Conservation (phyloP, 1,284 basidiomycete genomes). For the Ceratobasidium sp. region DNA sequence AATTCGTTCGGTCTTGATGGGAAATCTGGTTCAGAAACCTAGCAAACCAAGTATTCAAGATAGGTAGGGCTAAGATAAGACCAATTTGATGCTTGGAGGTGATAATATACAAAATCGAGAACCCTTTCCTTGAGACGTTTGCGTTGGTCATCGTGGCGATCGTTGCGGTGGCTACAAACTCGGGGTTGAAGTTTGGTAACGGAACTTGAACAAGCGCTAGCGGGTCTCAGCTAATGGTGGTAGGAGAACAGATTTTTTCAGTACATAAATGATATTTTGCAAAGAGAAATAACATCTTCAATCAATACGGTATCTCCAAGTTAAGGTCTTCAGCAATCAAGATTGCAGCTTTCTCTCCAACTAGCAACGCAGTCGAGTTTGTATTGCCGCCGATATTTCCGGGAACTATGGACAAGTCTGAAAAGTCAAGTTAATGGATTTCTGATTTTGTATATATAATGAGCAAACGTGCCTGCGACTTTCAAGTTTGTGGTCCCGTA, state of each 20-base stretch:
- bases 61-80: not conserved
- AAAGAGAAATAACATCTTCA: not conserved
- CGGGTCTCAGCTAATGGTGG: too few relatives aligned
- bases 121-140: too few relatives aligned
- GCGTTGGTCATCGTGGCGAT: too few relatives aligned
- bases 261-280: too few relatives aligned
- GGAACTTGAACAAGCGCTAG: too few relatives aligned
- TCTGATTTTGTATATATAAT: too few relatives aligned
- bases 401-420: slow-evolving; percentile 22
- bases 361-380: slow-evolving; percentile 23
- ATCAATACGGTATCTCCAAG: not conserved
- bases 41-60: not conserved
- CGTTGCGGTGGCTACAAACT: too few relatives aligned
- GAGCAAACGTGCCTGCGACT: slow-evolving; percentile 60
- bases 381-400: slow-evolving; percentile 19
- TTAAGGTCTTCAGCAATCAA: slow-evolving; percentile 14
- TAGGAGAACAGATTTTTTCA: too few relatives aligned
- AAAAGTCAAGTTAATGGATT: not conserved
- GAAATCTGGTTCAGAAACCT: too few relatives aligned
- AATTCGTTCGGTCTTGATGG: not conserved
- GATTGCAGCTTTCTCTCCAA: slow-evolving; percentile 35
- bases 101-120: too few relatives aligned
- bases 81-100: not conserved
- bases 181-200: too few relatives aligned
- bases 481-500: slow-evolving; percentile 73